Evolutionary conservation across 78 protist species (phyloP), one percentile per base, ranked within the genome.

Genomic region (Polysphondylium violaceum): DNA sequence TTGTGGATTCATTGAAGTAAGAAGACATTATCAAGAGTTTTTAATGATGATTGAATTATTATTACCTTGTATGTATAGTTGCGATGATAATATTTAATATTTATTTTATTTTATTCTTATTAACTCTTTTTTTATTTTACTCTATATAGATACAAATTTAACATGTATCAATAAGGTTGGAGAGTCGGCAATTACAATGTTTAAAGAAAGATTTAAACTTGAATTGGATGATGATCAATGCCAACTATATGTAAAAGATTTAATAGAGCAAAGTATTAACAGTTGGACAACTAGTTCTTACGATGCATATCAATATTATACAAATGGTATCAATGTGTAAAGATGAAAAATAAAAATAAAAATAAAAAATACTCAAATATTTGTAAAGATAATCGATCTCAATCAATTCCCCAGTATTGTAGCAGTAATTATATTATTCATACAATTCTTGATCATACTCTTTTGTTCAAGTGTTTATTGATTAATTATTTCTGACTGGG

Each of bases 1-100:
- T 47, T 11, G 38, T 19, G 97, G 92, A 8, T 96, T 76, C 91
- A 55, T 96, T 3, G 96, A 96, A 40, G 64, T 85, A n/a, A 69
- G 96, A 55, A 87, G 74, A 41, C 93, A 87, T 50, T 35, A 53
- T 33, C 79, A 87, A 41, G 87, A 76, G 60, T 87, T 87, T 43
- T 17, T 60, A 29, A 75, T 87, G 85, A 75, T 87, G 86, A 87
- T 87, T 2, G 93, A 87, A 74, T 35, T 75, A 3, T 53, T 87
- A 31, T 19, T 74, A 8, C 93, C 93, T 11, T 64, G 74, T 78
- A 68, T 23, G 27, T 68, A 68, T 5, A 6, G 5, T 36, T n/a
- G 31, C n/a, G 7, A 29, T 64, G 7, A n/a, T 31, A 36, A 29
- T n/a, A 64, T 64, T 40, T 40, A 21, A 40, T 21, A 68, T 31